phyloP scores from a whole-genome alignment of 768 basidiomycete species.

The Phaeolepiota aurea region DNA sequence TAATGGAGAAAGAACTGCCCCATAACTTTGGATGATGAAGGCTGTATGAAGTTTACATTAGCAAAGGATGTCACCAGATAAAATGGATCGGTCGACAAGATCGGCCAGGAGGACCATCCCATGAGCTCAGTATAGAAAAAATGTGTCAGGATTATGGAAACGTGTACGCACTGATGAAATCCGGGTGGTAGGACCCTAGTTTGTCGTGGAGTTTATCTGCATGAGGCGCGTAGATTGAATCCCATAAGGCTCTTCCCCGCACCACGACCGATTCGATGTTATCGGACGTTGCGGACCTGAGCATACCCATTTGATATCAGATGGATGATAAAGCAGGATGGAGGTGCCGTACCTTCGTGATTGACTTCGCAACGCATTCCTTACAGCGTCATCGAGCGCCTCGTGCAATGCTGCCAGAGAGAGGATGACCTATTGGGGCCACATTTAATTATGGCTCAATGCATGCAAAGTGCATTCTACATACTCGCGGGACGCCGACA shows the following conservation, averaged over 20 bases:
- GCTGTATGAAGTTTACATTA: slow-evolving; percentile 31
- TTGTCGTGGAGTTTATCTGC: slow-evolving; percentile 85
- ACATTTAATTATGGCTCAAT: slow-evolving; percentile 9
- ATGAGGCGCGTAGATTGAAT: slow-evolving; percentile 84
- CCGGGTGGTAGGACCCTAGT: slow-evolving; percentile 82
- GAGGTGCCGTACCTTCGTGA: slow-evolving; percentile 50
- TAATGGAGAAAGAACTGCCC: slow-evolving; percentile 67
- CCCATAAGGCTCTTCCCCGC: slow-evolving; percentile 71
- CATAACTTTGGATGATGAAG: slow-evolving; percentile 84
- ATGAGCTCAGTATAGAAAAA: slow-evolving; percentile 21
- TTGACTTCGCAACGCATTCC: slow-evolving; percentile 53
- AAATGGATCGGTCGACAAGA: slow-evolving; percentile 15
- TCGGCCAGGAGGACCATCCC: slow-evolving; percentile 18
- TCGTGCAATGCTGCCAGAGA: slow-evolving; percentile 70
- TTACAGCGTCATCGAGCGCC: slow-evolving; percentile 78
- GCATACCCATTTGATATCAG: slow-evolving; percentile 4
- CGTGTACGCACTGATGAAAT: slow-evolving; percentile 78
- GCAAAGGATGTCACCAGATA: slow-evolving; percentile 19
- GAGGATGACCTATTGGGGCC: slow-evolving; percentile 61
- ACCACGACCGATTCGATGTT: slow-evolving; percentile 62
- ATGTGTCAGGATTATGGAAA: slow-evolving; percentile 20
- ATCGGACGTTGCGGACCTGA: slow-evolving; percentile 49
- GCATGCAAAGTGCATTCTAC: slow-evolving; percentile 12
- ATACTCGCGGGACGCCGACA: slow-evolving; percentile 77
- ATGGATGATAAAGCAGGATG: not conserved